Conservation (phyloP, 106 monocot species). For the Ottelia alismoides region DNA sequence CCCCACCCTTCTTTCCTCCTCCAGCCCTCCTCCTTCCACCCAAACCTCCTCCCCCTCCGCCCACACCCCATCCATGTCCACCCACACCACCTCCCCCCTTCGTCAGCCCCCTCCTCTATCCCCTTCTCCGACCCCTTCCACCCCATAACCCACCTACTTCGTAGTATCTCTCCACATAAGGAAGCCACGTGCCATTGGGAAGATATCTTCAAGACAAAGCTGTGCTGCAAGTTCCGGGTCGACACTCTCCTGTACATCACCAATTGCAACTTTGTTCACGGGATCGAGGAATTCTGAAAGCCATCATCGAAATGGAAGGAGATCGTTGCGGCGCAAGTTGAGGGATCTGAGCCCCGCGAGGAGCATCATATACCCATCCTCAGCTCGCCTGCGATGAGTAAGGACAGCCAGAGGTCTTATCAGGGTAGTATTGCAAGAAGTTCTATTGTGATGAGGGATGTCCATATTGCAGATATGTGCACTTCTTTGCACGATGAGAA, state of each 20-base stretch:
- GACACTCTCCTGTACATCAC: slow-evolving; percentile 84
- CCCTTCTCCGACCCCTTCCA: too few species aligned
- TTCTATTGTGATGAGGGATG: slow-evolving; percentile 90
- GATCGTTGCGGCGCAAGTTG: slow-evolving; percentile 69
- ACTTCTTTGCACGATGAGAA: slow-evolving; percentile 89
- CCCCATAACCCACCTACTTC: too few species aligned
- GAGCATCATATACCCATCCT: slow-evolving; percentile 80
- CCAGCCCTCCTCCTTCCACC: too few species aligned
- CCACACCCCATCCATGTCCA: too few species aligned
- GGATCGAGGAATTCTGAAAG: slow-evolving; percentile 89
- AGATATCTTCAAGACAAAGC: slow-evolving; percentile 98
- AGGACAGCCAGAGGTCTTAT: slow-evolving; percentile 53
- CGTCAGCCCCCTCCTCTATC: too few species aligned
- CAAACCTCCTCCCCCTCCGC: too few species aligned
- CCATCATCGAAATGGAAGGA: slow-evolving; percentile 96
- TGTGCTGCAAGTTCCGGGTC: slow-evolving; percentile 88
- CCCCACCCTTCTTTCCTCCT: too few species aligned
- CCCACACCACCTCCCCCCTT: too few species aligned
- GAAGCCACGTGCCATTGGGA: slow-evolving; percentile 64
- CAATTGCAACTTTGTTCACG: slow-evolving; percentile 93
- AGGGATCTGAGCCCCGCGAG: slow-evolving; percentile 40
- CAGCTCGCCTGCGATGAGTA: slow-evolving; percentile 14
- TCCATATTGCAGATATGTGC: slow-evolving; percentile 76
- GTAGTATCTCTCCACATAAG: too few species aligned
- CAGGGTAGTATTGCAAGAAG: slow-evolving; percentile 85